Percentiles rank a stretch among this genome's conserved stretches.
Evolutionary conservation across 345 rosid species (phyloP).

Genomic region (Draba incana): DNA sequence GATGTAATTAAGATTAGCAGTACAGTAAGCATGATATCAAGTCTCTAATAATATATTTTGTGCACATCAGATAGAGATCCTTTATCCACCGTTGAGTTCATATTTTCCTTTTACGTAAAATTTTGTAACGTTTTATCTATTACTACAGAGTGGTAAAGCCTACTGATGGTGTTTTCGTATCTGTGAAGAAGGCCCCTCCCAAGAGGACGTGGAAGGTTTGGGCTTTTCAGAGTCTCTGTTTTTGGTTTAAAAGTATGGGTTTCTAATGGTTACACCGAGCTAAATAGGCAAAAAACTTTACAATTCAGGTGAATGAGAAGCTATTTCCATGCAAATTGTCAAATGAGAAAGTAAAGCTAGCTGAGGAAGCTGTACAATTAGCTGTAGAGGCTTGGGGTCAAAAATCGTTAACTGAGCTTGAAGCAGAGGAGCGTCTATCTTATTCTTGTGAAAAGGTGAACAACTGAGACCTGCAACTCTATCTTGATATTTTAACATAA

Average conservation of each 20-base stretch:
- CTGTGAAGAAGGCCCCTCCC: conserved; percentile 86
- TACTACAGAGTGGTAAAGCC: conserved; percentile 75
- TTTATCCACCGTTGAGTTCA: conserved; percentile 12
- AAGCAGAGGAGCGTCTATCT: conserved; percentile 93
- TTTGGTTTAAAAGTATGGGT: conserved; percentile 9
- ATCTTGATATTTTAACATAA: conserved; percentile 10
- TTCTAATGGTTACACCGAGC: conserved; percentile 27
- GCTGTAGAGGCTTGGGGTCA: conserved; percentile 89
- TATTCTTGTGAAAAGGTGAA: conserved; percentile 95
- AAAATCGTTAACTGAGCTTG: conserved; percentile 83
- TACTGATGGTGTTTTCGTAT: conserved; percentile 75
- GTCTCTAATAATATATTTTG: background rate
- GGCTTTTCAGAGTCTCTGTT: conserved; percentile 17
- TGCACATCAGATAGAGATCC: conserved; percentile 14
- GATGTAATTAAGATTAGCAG: background rate
- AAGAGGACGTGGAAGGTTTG: conserved; percentile 93
- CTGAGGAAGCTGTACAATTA: conserved; percentile 83
- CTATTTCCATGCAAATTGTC: conserved; percentile 87
- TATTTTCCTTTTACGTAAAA: conserved; percentile 22
- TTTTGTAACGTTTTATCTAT: conserved; percentile 28
- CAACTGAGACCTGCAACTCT: conserved; percentile 4
- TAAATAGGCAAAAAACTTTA: conserved; percentile 17
- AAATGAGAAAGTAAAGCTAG: conserved; percentile 61
- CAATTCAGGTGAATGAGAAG: conserved; percentile 75
- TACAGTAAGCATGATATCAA: background rate